phyloP scores from a whole-genome alignment of 1,139 yeast genomes.

The Ogataea hybrid region DNA sequence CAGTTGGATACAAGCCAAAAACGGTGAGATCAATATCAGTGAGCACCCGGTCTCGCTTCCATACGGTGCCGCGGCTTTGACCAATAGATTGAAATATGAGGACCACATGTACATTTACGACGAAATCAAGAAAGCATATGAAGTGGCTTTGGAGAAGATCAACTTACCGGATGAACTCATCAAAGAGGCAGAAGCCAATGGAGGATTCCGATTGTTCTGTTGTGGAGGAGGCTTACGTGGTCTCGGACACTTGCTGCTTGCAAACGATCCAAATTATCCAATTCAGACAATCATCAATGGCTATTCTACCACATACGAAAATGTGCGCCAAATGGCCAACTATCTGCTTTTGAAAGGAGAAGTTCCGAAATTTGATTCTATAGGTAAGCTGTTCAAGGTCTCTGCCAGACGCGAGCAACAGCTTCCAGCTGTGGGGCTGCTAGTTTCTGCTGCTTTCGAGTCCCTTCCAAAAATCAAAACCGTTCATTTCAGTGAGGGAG shows the following conservation, averaged over 20 bases:
- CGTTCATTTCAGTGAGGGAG: slow-evolving; percentile 66
- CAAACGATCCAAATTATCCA: slow-evolving; percentile 51
- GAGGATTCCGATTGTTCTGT: slow-evolving; percentile 58
- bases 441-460: slow-evolving; percentile 57
- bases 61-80: slow-evolving; percentile 64
- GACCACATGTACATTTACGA: slow-evolving; percentile 41
- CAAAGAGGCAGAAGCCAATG: slow-evolving; percentile 46
- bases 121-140: slow-evolving; percentile 47
- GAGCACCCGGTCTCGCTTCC: slow-evolving; percentile 58
- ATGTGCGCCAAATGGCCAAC: slow-evolving; percentile 47
- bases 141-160: slow-evolving; percentile 46
- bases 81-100: slow-evolving; percentile 50
- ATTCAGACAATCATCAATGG: slow-evolving; percentile 65
- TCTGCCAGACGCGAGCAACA: slow-evolving; percentile 61
- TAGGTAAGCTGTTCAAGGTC: slow-evolving; percentile 50
- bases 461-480: slow-evolving; percentile 57
- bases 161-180: slow-evolving; percentile 40
- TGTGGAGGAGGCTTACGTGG: slow-evolving; percentile 72
- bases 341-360: slow-evolving; percentile 43
- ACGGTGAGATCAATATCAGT: slow-evolving; percentile 54
- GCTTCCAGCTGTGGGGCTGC: slow-evolving; percentile 60
- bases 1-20: slow-evolving; percentile 57
- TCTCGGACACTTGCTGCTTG: slow-evolving; percentile 54
- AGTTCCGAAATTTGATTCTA: slow-evolving; percentile 35
- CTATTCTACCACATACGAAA: slow-evolving; percentile 51